phyloP scores from a whole-genome alignment of 768 basidiomycete genomes.

The Trametes cingulata region DNA sequence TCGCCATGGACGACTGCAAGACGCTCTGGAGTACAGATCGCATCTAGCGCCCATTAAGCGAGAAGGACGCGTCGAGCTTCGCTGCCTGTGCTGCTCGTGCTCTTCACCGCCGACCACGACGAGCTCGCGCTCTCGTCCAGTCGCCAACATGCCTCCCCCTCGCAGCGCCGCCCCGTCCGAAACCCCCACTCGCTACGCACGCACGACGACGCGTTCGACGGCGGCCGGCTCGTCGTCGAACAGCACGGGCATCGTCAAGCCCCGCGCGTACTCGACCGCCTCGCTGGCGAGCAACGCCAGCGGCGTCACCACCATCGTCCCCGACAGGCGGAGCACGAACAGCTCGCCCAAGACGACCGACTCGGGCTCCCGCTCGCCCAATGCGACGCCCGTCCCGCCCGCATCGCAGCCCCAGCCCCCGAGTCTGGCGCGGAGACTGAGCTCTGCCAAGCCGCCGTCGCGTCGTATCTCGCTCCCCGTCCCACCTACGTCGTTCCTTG shows the following conservation, averaged over 20 bases:
- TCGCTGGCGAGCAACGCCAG: constrained; percentile 44
- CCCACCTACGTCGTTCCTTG: constrained; percentile 36
- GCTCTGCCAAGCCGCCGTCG: constrained; percentile 15
- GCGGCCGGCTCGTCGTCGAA: constrained; percentile 35
- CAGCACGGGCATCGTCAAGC: constrained; percentile 48
- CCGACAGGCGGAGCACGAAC: constrained; percentile 24
- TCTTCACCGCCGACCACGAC: constrained; percentile 22
- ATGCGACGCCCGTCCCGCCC: constrained; percentile 50
- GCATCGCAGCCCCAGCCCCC: constrained; percentile 22
- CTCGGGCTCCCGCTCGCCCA: constrained; percentile 44
- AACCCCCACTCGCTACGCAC: constrained; percentile 53
- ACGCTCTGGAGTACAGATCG: background rate
- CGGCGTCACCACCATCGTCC: constrained; percentile 51
- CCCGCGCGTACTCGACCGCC: constrained; percentile 44
- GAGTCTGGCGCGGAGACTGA: constrained; percentile 10
- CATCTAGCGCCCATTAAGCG: constrained; percentile 15
- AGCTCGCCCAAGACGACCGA: constrained; percentile 15
- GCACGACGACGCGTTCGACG: constrained; percentile 47
- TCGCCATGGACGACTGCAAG: background rate
- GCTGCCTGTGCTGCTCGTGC: background rate
- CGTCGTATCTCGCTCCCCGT: constrained; percentile 38
- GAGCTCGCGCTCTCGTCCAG: constrained; percentile 17
- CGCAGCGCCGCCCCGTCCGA: constrained; percentile 45
- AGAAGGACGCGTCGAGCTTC: constrained; percentile 5
- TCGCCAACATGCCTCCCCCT: constrained; percentile 24